A percentile compares a stretch with the other conserved stretches of the same genome.
Evolutionary conservation across 108 stramenopile species (phyloP).

Genomic region (Cyclostephanos invisitatus): DNA sequence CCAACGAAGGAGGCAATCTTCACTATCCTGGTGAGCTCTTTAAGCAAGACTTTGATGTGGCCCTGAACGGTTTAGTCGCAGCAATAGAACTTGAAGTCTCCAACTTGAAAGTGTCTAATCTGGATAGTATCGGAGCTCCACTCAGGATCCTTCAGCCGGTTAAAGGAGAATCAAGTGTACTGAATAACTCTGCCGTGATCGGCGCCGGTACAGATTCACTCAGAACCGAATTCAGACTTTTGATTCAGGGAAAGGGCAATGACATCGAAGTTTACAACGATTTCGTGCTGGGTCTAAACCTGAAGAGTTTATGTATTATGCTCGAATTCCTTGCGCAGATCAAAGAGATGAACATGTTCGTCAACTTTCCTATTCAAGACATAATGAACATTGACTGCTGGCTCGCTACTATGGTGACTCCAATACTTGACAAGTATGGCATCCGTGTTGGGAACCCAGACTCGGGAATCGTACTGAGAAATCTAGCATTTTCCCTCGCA

Average conservation of each 20-base stretch:
- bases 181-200: slow-evolving; percentile 62
- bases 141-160: slow-evolving; percentile 58
- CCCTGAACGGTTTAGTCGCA: slow-evolving; percentile 68
- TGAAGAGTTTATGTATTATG: slow-evolving; percentile 44
- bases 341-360: slow-evolving; percentile 42
- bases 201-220: slow-evolving; percentile 53
- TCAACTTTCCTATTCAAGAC: slow-evolving; percentile 64
- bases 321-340: slow-evolving; percentile 53
- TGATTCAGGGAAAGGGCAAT: slow-evolving; percentile 59
- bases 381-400: slow-evolving; percentile 72
- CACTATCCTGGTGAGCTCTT: slow-evolving; percentile 34
- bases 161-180: slow-evolving; percentile 32
- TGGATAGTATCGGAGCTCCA: slow-evolving; percentile 64
- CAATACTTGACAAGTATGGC: slow-evolving; percentile 56
- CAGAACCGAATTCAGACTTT: slow-evolving; percentile 43
- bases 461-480: slow-evolving; percentile 47
- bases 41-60: slow-evolving; percentile 41
- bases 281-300: slow-evolving; percentile 41
- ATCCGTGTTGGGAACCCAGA: slow-evolving; percentile 36
- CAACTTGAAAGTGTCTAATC: slow-evolving; percentile 57
- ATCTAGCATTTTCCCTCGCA: slow-evolving; percentile 49
- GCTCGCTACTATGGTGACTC: slow-evolving; percentile 71
- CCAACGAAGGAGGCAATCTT: slow-evolving; percentile 28
- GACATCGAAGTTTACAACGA: slow-evolving; percentile 51
- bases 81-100: slow-evolving; percentile 50